Evolutionary conservation across 1,139 yeast species (phyloP).

Genomic region (Suhomyces coccinellae): DNA sequence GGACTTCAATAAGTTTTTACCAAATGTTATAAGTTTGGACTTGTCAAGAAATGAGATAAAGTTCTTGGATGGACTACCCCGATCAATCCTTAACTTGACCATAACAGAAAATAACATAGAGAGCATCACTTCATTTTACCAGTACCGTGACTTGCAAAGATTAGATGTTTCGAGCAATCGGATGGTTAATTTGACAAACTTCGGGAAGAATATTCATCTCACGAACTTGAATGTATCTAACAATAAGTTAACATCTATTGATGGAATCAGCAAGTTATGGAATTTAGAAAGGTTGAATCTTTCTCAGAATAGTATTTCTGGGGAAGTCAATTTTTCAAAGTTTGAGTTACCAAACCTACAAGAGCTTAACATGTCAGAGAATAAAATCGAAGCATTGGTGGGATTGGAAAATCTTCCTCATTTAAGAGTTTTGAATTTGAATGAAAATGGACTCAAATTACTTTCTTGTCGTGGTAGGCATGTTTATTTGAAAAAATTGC

Average conservation of each 20-base stretch:
- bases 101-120: constrained; percentile 41
- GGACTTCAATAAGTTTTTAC: constrained; percentile 47
- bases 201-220: constrained; percentile 39
- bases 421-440: constrained; percentile 43
- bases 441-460: constrained; percentile 40
- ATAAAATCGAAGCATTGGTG: constrained; percentile 31
- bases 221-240: constrained; percentile 33
- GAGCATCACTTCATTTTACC: constrained; percentile 43
- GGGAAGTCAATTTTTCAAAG: constrained; percentile 37
- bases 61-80: constrained; percentile 51
- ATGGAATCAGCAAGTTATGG: constrained; percentile 40
- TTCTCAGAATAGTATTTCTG: constrained; percentile 43
- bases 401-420: constrained; percentile 39
- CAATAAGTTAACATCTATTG: constrained; percentile 34
- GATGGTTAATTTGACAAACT: constrained; percentile 34
- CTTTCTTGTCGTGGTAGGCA: constrained; percentile 28
- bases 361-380: constrained; percentile 47
- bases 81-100: constrained; percentile 35
- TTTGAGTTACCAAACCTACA: constrained; percentile 43
- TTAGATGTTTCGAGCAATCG: constrained; percentile 42
- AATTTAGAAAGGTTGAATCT: constrained; percentile 45
- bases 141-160: constrained; percentile 43
- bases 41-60: constrained; percentile 45
- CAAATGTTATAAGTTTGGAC: constrained; percentile 40
- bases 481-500: constrained; percentile 41